A percentile compares a stretch with the other conserved stretches of the same genome.
Conservation (phyloP, 352 stramenopile species). For the Globisporangium nunn region DNA sequence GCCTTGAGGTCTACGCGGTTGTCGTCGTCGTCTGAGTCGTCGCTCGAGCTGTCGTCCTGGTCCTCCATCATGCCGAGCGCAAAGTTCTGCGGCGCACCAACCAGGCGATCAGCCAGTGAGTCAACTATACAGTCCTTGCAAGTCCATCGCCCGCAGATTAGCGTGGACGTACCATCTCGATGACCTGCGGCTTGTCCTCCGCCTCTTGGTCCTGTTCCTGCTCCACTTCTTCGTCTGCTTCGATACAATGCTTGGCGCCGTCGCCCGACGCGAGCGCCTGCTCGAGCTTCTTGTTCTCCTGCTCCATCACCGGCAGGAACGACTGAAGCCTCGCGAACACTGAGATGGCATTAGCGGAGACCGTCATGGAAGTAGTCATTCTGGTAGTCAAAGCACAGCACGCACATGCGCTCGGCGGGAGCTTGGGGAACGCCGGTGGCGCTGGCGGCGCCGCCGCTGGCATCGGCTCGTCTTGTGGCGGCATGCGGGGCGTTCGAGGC, state of each 20-base stretch:
- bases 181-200: conserved; percentile 34
- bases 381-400: conserved; percentile 3
- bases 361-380: neutral
- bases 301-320: conserved; percentile 66
- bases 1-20: conserved; percentile 21
- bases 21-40: conserved; percentile 18
- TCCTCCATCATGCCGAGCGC: conserved; percentile 68
- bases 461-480: conserved; percentile 3
- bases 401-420: conserved; percentile 60
- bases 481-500: neutral
- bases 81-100: conserved; percentile 44
- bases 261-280: conserved; percentile 47
- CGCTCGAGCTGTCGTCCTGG: conserved; percentile 17
- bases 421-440: conserved; percentile 34
- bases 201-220: neutral
- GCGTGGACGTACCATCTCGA: conserved; percentile 64
- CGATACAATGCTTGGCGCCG: conserved; percentile 68
- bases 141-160: too few species aligned
- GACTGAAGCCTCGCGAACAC: conserved; percentile 70
- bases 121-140: neutral
- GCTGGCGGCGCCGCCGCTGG: conserved; percentile 8
- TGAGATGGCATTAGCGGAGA: conserved; percentile 8
- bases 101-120: neutral
- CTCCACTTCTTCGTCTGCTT: conserved; percentile 33
- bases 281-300: conserved; percentile 72